Percentiles rank a stretch among this genome's conserved stretches.
phyloP scores from a whole-genome alignment of 2,329 filamentous ascomycete species.

The Arthrobotrys pseudoclavata region DNA sequence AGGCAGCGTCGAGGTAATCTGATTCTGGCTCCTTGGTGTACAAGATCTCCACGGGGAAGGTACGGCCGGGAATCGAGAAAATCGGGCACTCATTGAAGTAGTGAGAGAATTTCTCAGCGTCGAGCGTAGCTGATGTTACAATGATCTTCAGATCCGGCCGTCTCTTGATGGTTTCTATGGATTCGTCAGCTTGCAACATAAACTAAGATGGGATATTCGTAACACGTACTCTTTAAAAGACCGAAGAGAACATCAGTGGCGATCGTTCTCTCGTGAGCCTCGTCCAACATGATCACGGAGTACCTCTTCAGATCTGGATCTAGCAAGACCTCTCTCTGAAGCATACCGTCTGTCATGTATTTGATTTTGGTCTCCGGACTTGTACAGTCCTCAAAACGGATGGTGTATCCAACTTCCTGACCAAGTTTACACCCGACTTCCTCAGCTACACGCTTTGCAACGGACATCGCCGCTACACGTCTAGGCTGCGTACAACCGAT shows the following conservation, averaged over 20 bases:
- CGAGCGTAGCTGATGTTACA: slow-evolving; percentile 94
- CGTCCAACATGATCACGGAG: slow-evolving; percentile 97
- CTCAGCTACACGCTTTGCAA: slow-evolving; percentile 95
- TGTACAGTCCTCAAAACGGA: slow-evolving; percentile 96
- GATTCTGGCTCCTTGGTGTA: slow-evolving; percentile 95
- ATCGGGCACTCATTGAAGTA: slow-evolving; percentile 98
- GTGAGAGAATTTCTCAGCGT: slow-evolving; percentile 95
- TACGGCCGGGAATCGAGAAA: slow-evolving; percentile 94
- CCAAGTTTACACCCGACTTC: slow-evolving; percentile 93
- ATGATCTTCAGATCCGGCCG: slow-evolving; percentile 92
- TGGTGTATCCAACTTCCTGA: slow-evolving; percentile 94
- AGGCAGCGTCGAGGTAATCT: slow-evolving; percentile 91
- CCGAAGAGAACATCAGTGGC: slow-evolving; percentile 96
- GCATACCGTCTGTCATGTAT: slow-evolving; percentile 99
- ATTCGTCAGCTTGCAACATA: slow-evolving; percentile 22
- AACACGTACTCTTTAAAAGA: slow-evolving; percentile 75
- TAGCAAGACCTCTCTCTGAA: slow-evolving; percentile 92
- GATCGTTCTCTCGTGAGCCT: slow-evolving; percentile 97
- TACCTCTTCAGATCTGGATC: slow-evolving; percentile 91
- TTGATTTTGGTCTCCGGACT: slow-evolving; percentile 92
- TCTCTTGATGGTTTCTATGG: slow-evolving; percentile 81
- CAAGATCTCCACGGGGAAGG: slow-evolving; percentile 94
- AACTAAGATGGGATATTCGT: background rate
- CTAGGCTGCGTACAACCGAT: slow-evolving; percentile 97
- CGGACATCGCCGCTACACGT: slow-evolving; percentile 96